phyloP scores from a whole-genome alignment of 2,329 filamentous ascomycete genomes.

The Emergomyces pasteurianus region DNA sequence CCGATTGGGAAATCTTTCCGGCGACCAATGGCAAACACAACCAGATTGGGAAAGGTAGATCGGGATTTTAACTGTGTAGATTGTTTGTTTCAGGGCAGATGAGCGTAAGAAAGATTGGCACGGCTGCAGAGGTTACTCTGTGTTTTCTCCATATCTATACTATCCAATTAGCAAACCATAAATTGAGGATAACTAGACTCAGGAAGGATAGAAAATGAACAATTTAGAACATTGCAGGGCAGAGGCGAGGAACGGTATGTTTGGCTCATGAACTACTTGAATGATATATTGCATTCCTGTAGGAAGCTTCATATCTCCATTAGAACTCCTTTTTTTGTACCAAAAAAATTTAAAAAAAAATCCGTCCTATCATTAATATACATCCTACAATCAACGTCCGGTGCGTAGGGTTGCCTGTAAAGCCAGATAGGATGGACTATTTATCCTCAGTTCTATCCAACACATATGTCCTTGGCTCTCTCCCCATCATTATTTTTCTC shows the following conservation, averaged over 20 bases:
- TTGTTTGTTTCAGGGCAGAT: not conserved
- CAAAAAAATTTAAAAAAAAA: not conserved
- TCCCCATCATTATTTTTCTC: not conserved
- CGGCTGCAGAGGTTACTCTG: not conserved
- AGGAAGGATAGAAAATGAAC: not conserved
- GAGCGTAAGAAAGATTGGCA: not conserved
- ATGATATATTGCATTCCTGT: not conserved
- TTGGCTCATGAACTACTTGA: not conserved
- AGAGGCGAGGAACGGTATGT: not conserved
- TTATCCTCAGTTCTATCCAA: not conserved
- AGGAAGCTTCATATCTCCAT: not conserved
- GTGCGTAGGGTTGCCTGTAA: not conserved
- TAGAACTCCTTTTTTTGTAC: not conserved
- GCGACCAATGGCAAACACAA: not conserved
- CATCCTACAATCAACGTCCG: not conserved
- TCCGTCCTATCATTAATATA: not conserved
- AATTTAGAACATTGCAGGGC: not conserved
- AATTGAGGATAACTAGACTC: not conserved
- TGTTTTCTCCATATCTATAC: too few relatives aligned
- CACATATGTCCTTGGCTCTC: not conserved
- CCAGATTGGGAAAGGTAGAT: not conserved
- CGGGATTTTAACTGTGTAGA: not conserved
- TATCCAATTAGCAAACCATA: not conserved
- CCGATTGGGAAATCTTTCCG: conserved; percentile 14
- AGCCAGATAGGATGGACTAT: not conserved